These are phyloP conservation scores for Vitis rotundifolia DNA, from an alignment of 164 flowering plant species.

Conservation along the genomic window DNA sequence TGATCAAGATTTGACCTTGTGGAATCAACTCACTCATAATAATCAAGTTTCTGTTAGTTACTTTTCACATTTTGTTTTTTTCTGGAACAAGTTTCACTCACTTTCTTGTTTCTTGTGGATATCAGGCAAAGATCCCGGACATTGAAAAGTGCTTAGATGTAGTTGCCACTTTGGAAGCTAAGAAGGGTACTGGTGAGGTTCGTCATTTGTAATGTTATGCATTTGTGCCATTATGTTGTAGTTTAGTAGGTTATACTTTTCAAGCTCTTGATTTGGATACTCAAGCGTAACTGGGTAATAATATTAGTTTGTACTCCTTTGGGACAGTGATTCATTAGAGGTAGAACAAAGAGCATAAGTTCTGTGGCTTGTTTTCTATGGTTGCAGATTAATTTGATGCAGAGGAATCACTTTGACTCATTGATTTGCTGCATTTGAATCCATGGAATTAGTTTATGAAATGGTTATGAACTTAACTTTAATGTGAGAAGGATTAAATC, in stretches of 20 bases:
- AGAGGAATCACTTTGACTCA: not conserved
- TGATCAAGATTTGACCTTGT: no score
- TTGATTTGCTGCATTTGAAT: not conserved
- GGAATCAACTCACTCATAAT: no score
- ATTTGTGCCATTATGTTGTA: not conserved
- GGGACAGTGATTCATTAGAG: no score
- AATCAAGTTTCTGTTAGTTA: not conserved
- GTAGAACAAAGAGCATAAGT: no score
- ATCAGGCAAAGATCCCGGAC: constrained; percentile 94
- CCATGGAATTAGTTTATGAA: not conserved
- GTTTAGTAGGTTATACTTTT: not conserved
- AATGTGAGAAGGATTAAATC: not conserved
- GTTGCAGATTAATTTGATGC: not conserved
- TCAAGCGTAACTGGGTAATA: not conserved
- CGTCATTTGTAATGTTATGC: constrained; percentile 22
- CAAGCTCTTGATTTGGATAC: not conserved
- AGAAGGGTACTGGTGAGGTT: constrained; percentile 95
- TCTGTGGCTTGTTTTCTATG: not conserved
- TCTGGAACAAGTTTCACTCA: not conserved
- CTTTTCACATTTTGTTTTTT: not conserved
- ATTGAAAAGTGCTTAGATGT: constrained; percentile 91
- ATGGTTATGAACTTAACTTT: not conserved
- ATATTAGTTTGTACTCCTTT: not conserved
- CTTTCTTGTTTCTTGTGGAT: constrained; percentile 14
- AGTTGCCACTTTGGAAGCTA: constrained; percentile 80